Evolutionary conservation across 257 asterid species (phyloP).

Genomic region (Eucommia ulmoides): DNA sequence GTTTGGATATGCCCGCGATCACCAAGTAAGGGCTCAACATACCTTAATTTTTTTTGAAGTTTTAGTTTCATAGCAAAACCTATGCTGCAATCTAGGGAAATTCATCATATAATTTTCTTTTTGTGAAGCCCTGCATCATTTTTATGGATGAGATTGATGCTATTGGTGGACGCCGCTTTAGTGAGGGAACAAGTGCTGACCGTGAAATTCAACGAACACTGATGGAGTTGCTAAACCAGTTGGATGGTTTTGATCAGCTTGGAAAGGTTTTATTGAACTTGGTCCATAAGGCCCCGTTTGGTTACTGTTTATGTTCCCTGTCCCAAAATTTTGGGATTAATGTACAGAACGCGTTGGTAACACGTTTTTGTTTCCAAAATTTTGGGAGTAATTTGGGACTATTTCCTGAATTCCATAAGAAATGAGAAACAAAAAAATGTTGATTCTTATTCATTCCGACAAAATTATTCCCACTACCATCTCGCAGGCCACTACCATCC

Average conservation of each 20-base stretch:
- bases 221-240: slow-evolving; percentile 90
- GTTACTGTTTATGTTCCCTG: no score
- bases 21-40: slow-evolving; percentile 49
- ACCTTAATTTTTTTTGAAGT: neutral
- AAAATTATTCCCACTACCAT: no score
- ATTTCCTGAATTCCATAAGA: no score
- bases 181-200: slow-evolving; percentile 98
- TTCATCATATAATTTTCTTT: slow-evolving; percentile 3
- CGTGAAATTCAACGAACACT: slow-evolving; percentile 97
- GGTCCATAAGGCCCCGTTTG: no score
- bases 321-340: no score
- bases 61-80: no score
- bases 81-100: neutral
- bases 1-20: slow-evolving; percentile 94
- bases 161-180: slow-evolving; percentile 91
- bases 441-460: no score
- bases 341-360: no score
- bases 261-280: slow-evolving; percentile 89
- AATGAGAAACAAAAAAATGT: no score
- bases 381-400: no score
- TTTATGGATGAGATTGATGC: slow-evolving; percentile 99
- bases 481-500: no score
- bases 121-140: slow-evolving; percentile 80
- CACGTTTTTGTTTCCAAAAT: no score
- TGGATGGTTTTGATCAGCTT: slow-evolving; percentile 94